phyloP scores from a whole-genome alignment of 2,329 filamentous ascomycete species.

The Tolypocladium ophioglossoides region DNA sequence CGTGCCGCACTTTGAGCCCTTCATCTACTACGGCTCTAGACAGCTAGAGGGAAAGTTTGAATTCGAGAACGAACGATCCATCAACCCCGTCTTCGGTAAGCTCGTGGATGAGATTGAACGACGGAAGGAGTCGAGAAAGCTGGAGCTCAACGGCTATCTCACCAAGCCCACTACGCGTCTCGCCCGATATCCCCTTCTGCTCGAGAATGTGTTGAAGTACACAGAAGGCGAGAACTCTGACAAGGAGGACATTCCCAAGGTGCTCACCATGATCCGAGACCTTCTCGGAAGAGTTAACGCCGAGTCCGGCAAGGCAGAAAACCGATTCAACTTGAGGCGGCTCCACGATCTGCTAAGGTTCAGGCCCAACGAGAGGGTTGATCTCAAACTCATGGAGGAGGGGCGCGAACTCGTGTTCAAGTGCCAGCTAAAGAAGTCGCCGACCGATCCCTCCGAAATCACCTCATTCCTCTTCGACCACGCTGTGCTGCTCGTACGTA shows the following conservation, averaged over 20 bases:
- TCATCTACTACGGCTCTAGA: constrained; percentile 92
- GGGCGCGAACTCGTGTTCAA: constrained; percentile 91
- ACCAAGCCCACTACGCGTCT: constrained; percentile 95
- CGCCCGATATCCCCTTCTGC: constrained; percentile 81
- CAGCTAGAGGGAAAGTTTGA: constrained; percentile 96
- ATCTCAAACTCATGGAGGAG: constrained; percentile 89
- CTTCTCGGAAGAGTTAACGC: constrained; percentile 82
- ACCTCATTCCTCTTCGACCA: constrained; percentile 96
- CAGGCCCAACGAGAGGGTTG: constrained; percentile 79
- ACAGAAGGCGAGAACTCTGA: constrained; percentile 84
- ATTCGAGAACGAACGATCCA: constrained; percentile 89
- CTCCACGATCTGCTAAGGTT: constrained; percentile 89
- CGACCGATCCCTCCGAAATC: constrained; percentile 80
- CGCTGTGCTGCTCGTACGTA: constrained; percentile 79
- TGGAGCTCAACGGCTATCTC: constrained; percentile 93
- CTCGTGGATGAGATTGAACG: constrained; percentile 96
- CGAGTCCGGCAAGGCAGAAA: constrained; percentile 94
- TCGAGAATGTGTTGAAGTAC: constrained; percentile 87
- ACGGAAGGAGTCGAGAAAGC: constrained; percentile 89
- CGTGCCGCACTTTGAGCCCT: constrained; percentile 86
- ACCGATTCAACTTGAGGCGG: constrained; percentile 89
- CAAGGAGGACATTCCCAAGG: constrained; percentile 84
- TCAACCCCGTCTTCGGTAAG: constrained; percentile 73
- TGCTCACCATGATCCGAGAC: constrained; percentile 75
- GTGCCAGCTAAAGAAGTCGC: constrained; percentile 83